Percentiles rank a stretch among this genome's conserved stretches.
Conservation (phyloP, 768 basidiomycete species). For the Amyloporia xantha region DNA sequence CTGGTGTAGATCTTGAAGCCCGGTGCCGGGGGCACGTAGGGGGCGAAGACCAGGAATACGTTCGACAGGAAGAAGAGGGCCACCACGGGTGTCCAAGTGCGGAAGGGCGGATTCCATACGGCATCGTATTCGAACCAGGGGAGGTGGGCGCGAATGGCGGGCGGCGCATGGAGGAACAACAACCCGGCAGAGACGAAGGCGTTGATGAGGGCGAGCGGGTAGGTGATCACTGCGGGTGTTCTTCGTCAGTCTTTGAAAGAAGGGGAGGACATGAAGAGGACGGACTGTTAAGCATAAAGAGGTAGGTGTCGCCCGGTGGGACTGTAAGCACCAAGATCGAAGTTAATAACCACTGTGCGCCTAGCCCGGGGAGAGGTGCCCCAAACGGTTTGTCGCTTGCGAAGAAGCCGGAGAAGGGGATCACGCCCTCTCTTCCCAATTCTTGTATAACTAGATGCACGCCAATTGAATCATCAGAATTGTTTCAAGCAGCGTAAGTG, state of each 20-base stretch:
- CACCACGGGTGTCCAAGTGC: constrained; percentile 41
- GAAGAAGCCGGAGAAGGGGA: constrained; percentile 62
- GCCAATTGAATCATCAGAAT: background rate
- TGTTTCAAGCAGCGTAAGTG: background rate
- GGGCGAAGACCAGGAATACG: constrained; percentile 53
- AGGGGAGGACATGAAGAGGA: background rate
- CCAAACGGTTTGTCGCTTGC: constrained; percentile 66
- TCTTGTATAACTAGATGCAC: constrained; percentile 55
- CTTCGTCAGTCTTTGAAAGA: too few species aligned
- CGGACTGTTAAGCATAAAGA: constrained; percentile 62
- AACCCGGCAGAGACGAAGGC: constrained; percentile 54
- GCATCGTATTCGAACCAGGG: constrained; percentile 28
- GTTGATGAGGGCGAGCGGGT: constrained; percentile 53
- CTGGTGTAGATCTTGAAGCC: constrained; percentile 46
- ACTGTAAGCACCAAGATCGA: constrained; percentile 45
- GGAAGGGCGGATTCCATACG: constrained; percentile 63
- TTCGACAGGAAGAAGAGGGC: constrained; percentile 59
- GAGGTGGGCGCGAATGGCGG: constrained; percentile 3
- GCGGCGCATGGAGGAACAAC: constrained; percentile 47
- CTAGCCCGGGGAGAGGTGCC: constrained; percentile 58
- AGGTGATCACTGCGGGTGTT: constrained; percentile 43
- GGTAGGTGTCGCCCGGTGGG: constrained; percentile 70
- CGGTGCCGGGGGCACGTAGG: constrained; percentile 53
- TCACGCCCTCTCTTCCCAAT: constrained; percentile 62
- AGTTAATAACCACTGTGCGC: constrained; percentile 56